Evolutionary conservation across 768 basidiomycete species (phyloP).

Genomic region (Termitomyces sp.): DNA sequence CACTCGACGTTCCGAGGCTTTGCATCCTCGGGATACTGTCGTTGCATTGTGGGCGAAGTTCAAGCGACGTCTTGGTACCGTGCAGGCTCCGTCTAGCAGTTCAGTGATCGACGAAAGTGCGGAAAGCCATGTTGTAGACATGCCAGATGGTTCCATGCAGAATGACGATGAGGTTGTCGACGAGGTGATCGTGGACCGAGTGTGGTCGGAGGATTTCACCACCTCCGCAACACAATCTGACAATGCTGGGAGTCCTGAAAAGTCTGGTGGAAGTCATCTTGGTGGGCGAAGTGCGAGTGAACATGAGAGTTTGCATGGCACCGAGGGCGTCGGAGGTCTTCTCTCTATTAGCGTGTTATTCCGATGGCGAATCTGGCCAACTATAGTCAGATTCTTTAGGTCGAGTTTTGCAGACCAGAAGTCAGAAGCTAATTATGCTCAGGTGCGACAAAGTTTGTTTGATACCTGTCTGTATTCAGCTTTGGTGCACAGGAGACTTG

Average conservation of each 20-base stretch:
- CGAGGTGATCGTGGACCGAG: constrained; percentile 71
- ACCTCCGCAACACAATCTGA: constrained; percentile 50
- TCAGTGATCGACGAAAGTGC: constrained; percentile 46
- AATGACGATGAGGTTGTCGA: constrained; percentile 44
- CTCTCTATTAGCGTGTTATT: constrained; percentile 32
- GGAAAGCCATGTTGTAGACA: constrained; percentile 30
- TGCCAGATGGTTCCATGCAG: constrained; percentile 9
- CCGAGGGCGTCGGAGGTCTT: constrained; percentile 29
- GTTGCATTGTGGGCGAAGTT: constrained; percentile 43
- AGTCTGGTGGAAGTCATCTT: constrained; percentile 39
- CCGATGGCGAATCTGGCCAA: constrained; percentile 56
- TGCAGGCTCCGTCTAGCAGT: constrained; percentile 49
- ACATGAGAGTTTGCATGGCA: constrained; percentile 24
- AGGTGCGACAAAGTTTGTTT: constrained; percentile 18
- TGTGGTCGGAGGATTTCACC: constrained; percentile 57
- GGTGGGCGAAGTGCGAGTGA: constrained; percentile 24
- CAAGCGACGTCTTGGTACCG: constrained; percentile 48
- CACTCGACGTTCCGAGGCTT: constrained; percentile 14
- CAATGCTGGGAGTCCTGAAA: constrained; percentile 40
- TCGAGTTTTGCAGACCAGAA: constrained; percentile 55
- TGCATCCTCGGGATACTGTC: constrained; percentile 19
- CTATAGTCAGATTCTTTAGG: constrained; percentile 50
- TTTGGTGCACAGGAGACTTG: constrained; percentile 52
- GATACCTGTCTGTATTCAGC: constrained; percentile 1
- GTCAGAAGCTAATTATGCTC: constrained; percentile 38